Evolutionary conservation across 768 basidiomycete species (phyloP).

Genomic region (Kwoniella shandongensis): DNA sequence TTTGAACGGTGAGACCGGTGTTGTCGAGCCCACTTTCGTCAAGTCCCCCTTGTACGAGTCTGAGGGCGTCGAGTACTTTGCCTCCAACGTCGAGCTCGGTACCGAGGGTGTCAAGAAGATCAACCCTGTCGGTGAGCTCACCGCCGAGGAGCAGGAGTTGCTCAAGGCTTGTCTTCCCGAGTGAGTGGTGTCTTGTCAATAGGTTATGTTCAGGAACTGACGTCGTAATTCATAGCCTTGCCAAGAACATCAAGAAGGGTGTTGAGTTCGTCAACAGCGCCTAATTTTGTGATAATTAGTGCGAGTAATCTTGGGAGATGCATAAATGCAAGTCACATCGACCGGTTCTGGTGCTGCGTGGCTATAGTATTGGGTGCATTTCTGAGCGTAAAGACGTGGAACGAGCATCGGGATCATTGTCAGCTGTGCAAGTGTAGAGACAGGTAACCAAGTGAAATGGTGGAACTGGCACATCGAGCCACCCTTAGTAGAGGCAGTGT

Average conservation of each 20-base stretch:
- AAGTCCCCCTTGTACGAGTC: constrained; percentile 65
- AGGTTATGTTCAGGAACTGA: too few species aligned
- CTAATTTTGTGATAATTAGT: constrained; percentile 4
- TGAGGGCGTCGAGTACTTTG: constrained; percentile 84
- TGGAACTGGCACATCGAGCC: too few species aligned
- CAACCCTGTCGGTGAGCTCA: constrained; percentile 71
- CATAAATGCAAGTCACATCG: background rate
- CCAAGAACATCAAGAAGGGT: constrained; percentile 98
- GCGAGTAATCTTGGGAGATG: background rate
- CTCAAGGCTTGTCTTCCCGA: constrained; percentile 79
- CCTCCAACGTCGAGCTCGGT: constrained; percentile 81
- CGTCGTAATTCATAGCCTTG: constrained; percentile 57
- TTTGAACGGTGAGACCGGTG: constrained; percentile 80
- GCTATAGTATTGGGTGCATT: too few species aligned
- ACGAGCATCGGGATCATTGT: background rate
- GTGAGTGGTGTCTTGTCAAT: constrained; percentile 46
- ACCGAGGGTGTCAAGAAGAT: constrained; percentile 79
- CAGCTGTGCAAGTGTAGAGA: too few species aligned
- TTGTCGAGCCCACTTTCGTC: constrained; percentile 81
- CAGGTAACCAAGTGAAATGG: too few species aligned
- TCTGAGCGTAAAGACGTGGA: background rate
- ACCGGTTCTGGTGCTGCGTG: background rate
- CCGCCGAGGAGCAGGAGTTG: constrained; percentile 70
- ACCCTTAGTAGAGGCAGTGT: too few species aligned
- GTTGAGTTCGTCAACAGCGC: constrained; percentile 51